Conservation (phyloP, 169 alveolate genomes). For the Eimeria acervulina region DNA sequence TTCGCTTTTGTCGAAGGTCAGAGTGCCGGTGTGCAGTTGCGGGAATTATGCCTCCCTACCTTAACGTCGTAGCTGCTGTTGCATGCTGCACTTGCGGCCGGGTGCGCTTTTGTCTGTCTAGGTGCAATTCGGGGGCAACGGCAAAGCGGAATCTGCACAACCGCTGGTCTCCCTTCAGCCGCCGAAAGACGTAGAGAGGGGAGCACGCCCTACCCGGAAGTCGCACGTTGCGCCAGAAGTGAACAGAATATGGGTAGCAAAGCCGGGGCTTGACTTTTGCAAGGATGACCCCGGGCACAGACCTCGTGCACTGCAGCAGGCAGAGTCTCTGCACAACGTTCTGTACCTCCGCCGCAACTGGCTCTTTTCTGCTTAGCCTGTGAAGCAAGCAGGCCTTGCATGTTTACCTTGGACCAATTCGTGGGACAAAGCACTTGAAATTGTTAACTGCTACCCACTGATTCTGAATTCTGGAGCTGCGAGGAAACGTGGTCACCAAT, state of each 20-base stretch:
- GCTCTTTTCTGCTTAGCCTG: not conserved
- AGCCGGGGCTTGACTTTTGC: not conserved
- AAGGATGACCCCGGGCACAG: not conserved
- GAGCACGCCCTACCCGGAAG: not conserved
- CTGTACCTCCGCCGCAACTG: not conserved
- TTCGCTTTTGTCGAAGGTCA: not conserved
- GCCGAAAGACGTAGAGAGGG: not conserved
- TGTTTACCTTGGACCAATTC: not conserved
- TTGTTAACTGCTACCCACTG: not conserved
- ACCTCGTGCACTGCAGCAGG: not conserved
- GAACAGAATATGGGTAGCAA: not conserved
- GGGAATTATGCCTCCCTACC: not conserved
- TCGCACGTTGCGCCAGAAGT: not conserved
- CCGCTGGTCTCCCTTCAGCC: slow-evolving; percentile 47
- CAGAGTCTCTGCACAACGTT: not conserved
- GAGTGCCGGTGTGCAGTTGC: not conserved
- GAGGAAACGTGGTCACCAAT: not conserved
- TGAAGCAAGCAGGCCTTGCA: not conserved
- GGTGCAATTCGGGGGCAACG: not conserved
- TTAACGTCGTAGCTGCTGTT: not conserved
- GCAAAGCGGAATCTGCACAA: not conserved
- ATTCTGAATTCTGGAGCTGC: not conserved
- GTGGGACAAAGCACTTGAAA: not conserved
- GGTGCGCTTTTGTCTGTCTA: not conserved
- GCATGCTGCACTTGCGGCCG: not conserved